phyloP scores from a whole-genome alignment of 345 rosid genomes.

The Dovyalis caffra region DNA sequence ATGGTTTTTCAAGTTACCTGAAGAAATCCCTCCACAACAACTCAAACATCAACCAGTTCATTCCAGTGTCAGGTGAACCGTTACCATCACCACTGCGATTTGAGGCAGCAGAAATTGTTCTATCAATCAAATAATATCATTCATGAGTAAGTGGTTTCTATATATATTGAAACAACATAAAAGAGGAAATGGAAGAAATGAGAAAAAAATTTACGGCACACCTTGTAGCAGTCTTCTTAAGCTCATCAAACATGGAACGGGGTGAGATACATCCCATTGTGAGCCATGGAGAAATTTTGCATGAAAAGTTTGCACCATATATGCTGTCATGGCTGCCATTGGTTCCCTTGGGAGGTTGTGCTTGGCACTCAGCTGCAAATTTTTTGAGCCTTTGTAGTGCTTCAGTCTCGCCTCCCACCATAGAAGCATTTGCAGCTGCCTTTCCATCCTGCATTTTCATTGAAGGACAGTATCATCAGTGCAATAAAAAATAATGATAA shows the following conservation, averaged over 20 bases:
- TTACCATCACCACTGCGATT: constrained; percentile 27
- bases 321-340: constrained; percentile 56
- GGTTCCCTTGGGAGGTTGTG: constrained; percentile 64
- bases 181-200: not conserved
- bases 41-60: constrained; percentile 82
- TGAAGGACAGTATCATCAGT: constrained; percentile 12
- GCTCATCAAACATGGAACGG: constrained; percentile 85
- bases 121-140: constrained; percentile 5
- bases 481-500: not conserved
- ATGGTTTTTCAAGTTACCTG: constrained; percentile 46
- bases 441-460: constrained; percentile 59
- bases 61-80: constrained; percentile 51
- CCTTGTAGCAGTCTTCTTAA: constrained; percentile 75
- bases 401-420: constrained; percentile 97
- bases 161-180: constrained; percentile 1
- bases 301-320: constrained; percentile 89
- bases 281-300: constrained; percentile 97
- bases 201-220: constrained; percentile 14
- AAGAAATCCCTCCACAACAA: constrained; percentile 97
- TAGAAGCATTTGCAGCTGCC: constrained; percentile 43
- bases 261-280: constrained; percentile 90
- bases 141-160: not conserved
- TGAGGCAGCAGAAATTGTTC: constrained; percentile 37
- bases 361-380: constrained; percentile 77
- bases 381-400: constrained; percentile 74